These are phyloP conservation scores for Trichoderma harzianum DNA, from an alignment of 2,329 filamentous ascomycete species.

Conservation along the genomic window DNA sequence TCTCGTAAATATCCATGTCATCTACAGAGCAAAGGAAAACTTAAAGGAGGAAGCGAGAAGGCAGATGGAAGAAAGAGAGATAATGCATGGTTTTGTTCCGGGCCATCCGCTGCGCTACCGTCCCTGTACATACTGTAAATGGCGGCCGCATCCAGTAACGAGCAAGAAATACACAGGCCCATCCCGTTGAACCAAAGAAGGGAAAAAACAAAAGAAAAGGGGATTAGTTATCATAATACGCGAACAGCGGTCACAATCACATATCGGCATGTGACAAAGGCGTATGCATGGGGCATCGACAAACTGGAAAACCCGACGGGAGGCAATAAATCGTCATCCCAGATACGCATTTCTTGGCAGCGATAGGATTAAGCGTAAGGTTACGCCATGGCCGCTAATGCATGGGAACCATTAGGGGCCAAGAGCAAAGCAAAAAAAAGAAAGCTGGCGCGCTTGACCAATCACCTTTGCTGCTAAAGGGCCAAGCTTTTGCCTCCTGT, in stretches of 20 bases:
- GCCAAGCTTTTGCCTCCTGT: neutral
- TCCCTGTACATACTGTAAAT: neutral
- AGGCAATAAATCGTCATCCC: neutral
- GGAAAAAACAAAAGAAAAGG: neutral
- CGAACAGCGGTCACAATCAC: neutral
- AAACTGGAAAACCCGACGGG: neutral
- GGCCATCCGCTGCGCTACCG: neutral
- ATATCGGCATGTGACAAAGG: neutral
- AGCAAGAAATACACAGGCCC: neutral
- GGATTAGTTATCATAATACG: neutral
- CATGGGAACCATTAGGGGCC: neutral
- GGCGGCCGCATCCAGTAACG: neutral
- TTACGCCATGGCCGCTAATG: conserved; percentile 16
- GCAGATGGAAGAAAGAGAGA: neutral
- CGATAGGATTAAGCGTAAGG: conserved; percentile 17
- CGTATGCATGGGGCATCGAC: neutral
- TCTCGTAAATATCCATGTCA: neutral
- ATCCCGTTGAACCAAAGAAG: neutral
- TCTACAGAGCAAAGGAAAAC: neutral
- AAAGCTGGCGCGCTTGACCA: neutral
- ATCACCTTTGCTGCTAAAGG: neutral
- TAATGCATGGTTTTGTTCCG: neutral
- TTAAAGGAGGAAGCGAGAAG: neutral
- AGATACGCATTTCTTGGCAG: conserved; percentile 11
- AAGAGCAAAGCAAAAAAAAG: neutral